phyloP scores from a whole-genome alignment of 257 asterid species.

The Solanum gandarillasii region DNA sequence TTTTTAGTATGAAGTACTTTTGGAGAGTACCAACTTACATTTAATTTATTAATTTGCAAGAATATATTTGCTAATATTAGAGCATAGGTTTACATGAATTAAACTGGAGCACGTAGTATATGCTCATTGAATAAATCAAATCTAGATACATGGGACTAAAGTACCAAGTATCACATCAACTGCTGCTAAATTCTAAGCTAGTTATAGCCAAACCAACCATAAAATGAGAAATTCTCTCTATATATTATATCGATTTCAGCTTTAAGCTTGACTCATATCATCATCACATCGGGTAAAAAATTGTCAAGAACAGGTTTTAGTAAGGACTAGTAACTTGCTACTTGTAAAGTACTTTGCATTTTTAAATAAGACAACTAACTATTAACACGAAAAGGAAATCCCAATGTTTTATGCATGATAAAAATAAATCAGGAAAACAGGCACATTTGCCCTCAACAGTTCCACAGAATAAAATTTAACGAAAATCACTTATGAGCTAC shows the following conservation, averaged over 20 bases:
- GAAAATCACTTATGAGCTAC: background rate
- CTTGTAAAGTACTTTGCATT: background rate
- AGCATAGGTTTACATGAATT: background rate
- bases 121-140: background rate
- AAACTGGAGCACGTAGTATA: background rate
- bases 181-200: background rate
- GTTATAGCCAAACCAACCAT: background rate
- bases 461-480: background rate
- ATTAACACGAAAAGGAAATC: background rate
- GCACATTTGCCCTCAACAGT: conserved; percentile 2
- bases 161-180: background rate
- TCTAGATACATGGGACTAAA: background rate
- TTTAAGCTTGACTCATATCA: background rate
- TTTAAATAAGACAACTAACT: background rate
- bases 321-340: background rate
- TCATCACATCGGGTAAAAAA: background rate
- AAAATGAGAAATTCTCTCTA: background rate
- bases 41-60: background rate
- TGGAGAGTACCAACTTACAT: too few relatives aligned
- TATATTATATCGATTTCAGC: background rate
- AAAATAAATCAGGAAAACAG: background rate
- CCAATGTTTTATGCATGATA: background rate
- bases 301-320: background rate
- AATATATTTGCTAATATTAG: background rate
- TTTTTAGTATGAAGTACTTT: too few relatives aligned